Evolutionary conservation across 2,329 filamentous ascomycete genomes (phyloP), one percentile per base, ranked within the genome.

Genomic region (Cercospora sp.): DNA sequence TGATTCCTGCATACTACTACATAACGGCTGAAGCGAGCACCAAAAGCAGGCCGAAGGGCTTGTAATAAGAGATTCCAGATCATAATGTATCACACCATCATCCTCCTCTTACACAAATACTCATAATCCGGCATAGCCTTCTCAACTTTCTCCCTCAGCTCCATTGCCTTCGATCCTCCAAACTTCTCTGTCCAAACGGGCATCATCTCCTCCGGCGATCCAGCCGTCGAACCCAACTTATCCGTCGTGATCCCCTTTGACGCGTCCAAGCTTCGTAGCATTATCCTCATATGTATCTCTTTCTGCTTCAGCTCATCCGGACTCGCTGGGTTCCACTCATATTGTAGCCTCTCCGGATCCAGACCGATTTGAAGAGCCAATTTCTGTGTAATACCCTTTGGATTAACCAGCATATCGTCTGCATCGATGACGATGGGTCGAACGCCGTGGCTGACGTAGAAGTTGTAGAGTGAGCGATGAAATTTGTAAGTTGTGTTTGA

Each of bases 401-500:
- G 53, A 10, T 60, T 48, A 26, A 66, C 57, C 7, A 66, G 23
- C 20, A 66, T 9, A 55, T 66, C 64, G 40, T 66, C 64, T 7
- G 64, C 64, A 9, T 66, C 64, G 6, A 66, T 13, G 12, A 66
- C 33, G 28, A 66, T 57, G 5, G 64, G 64, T 5, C 45, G 31
- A 2, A 66, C 51, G 12, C 64, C 64, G 2, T 58, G 57, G 51
- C 55, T 60, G 9, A 53, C 30, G 57, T 66, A 66, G 40, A 60
- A 66, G n/a, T 66, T 40, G 64, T 66, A 66, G 20, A 66, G 48
- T 13, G 45, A 60, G 26, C 57, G 55, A 3, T 45, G 58, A 20
- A 59, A 66, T n/a, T 31, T 60, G 5, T 53, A 60, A 1, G 64
- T 66, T 42, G 51, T 61, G 9, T 33, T 10, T 3, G 30, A n/a